Evolutionary conservation across 2,329 filamentous ascomycete genomes (phyloP).

Genomic region (Alternaria sp.): DNA sequence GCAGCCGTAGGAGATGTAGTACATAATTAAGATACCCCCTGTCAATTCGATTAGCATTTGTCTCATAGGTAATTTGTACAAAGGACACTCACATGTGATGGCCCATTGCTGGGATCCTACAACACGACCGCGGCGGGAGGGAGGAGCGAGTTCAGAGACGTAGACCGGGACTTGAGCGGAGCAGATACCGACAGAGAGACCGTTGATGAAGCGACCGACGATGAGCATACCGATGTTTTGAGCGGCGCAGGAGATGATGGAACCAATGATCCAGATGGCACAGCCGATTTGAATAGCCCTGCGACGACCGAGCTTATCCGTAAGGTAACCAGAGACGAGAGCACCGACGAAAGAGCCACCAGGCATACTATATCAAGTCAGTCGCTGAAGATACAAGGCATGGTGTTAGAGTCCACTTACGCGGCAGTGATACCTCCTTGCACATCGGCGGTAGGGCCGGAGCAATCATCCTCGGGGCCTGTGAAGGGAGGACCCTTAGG

Average conservation of each 20-base stretch:
- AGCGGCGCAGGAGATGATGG: conserved; percentile 67
- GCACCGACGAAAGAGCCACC: conserved; percentile 73
- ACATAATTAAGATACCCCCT: conserved; percentile 45
- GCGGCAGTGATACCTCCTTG: conserved; percentile 66
- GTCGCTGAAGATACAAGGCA: background rate
- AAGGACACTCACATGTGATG: too few species aligned
- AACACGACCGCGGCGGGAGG: conserved; percentile 65
- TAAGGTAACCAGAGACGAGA: conserved; percentile 64
- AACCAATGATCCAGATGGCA: conserved; percentile 64
- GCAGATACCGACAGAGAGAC: conserved; percentile 75
- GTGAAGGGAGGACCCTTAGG: conserved; percentile 42
- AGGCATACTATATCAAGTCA: conserved; percentile 58
- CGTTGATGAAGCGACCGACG: conserved; percentile 73
- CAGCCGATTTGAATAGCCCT: conserved; percentile 60
- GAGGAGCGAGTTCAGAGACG: conserved; percentile 69
- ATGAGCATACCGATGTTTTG: conserved; percentile 75
- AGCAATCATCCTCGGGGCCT: conserved; percentile 52
- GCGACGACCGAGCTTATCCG: conserved; percentile 64
- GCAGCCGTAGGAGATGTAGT: conserved; percentile 44
- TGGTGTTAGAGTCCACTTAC: background rate
- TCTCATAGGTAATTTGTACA: too few species aligned
- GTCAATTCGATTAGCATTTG: background rate
- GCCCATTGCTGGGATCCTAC: conserved; percentile 77
- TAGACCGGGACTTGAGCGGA: conserved; percentile 74
- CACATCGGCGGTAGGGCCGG: conserved; percentile 58